Conservation (phyloP, 495 filamentous ascomycete species). For the Xylaria sp. region DNA sequence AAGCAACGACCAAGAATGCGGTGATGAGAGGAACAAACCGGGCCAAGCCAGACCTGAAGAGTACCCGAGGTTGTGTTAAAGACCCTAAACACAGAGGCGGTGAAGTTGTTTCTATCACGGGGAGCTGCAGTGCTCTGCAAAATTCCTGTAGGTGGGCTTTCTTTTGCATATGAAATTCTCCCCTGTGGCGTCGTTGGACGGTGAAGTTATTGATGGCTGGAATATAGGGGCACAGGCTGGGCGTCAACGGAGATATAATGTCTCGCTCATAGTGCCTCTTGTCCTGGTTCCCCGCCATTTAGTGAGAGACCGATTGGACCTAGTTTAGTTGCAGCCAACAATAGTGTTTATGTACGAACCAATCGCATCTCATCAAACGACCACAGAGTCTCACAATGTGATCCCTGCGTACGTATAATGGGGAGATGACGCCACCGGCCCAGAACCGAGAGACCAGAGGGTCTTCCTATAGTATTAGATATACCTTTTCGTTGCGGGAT, state of each 20-base stretch:
- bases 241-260: conserved; percentile 1
- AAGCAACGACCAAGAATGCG: background rate
- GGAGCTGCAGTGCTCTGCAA: background rate
- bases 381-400: conserved; percentile 2
- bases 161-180: conserved; percentile 6
- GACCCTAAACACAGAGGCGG: background rate
- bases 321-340: background rate
- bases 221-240: background rate
- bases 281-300: background rate
- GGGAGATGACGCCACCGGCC: conserved; percentile 17
- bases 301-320: background rate
- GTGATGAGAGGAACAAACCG: background rate
- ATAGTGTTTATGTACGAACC: conserved; percentile 7
- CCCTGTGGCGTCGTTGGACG: background rate
- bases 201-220: conserved; percentile 4
- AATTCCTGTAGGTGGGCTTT: conserved; percentile 4
- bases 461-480: background rate
- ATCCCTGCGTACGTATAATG: conserved; percentile 9
- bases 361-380: conserved; percentile 16
- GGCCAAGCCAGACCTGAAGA: background rate
- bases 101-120: background rate
- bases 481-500: background rate
- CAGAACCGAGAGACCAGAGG: conserved; percentile 5
- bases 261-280: conserved; percentile 14
- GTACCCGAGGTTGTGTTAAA: background rate